A percentile compares a stretch with the other conserved stretches of the same genome.
phyloP scores from a whole-genome alignment of 73 alveolate species.

The Chromera velia region DNA sequence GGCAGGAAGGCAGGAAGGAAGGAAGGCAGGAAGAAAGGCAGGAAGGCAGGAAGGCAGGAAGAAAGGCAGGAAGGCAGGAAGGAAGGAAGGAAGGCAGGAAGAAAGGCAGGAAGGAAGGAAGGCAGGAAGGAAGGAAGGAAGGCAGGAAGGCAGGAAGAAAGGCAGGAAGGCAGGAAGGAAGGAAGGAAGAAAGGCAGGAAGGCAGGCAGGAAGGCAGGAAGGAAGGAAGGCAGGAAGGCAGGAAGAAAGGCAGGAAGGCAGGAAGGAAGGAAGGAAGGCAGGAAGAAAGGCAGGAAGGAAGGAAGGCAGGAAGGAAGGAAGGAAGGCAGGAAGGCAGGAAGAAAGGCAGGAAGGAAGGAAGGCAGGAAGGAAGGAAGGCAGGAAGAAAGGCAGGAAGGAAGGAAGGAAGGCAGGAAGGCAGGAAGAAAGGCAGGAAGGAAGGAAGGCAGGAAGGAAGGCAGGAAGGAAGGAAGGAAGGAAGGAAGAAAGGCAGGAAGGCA shows the following conservation, averaged over 20 bases:
- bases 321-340: constrained; percentile 11
- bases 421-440: constrained; percentile 12
- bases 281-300: constrained; percentile 12
- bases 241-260: constrained; percentile 5
- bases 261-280: constrained; percentile 10
- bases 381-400: constrained; percentile 7
- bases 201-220: constrained; percentile 9
- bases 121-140: constrained; percentile 9
- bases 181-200: constrained; percentile 5
- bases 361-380: constrained; percentile 8
- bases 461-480: constrained; percentile 14
- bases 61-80: constrained; percentile 8
- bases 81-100: constrained; percentile 4
- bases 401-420: constrained; percentile 8
- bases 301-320: constrained; percentile 4
- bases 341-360: constrained; percentile 2
- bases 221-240: constrained; percentile 7
- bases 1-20: constrained; percentile 3
- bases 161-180: constrained; percentile 9
- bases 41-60: constrained; percentile 5
- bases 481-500: neutral
- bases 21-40: constrained; percentile 7
- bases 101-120: constrained; percentile 8
- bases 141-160: constrained; percentile 5
- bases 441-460: constrained; percentile 5